These are phyloP conservation scores for Calophaca sinica DNA, from an alignment of 306 rosid genomes.

Conservation along the genomic window DNA sequence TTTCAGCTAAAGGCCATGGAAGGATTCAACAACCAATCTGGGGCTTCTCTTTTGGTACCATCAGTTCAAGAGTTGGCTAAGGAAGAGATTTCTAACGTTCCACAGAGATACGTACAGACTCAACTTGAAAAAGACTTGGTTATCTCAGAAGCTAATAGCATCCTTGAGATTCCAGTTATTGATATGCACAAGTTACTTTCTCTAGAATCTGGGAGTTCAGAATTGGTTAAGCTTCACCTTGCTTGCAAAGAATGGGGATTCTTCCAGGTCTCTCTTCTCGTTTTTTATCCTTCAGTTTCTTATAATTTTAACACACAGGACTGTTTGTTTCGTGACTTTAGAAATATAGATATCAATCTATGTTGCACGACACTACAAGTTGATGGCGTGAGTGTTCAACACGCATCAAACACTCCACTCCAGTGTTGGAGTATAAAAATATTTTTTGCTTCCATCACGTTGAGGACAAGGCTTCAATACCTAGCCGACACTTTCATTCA, in stretches of 20 bases:
- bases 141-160: background rate
- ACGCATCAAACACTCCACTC: too few relatives aligned
- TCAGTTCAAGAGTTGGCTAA: slow-evolving; percentile 51
- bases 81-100: slow-evolving; percentile 2
- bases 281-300: too few relatives aligned
- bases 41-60: slow-evolving; percentile 51
- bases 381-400: too few relatives aligned
- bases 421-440: too few relatives aligned
- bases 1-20: slow-evolving; percentile 28
- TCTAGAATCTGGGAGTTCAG: slow-evolving; percentile 12
- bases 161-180: slow-evolving; percentile 45
- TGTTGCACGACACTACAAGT: too few relatives aligned
- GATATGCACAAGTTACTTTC: slow-evolving; percentile 43
- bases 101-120: slow-evolving; percentile 49
- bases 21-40: slow-evolving; percentile 27
- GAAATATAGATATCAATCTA: too few relatives aligned
- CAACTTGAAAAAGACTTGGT: slow-evolving; percentile 5
- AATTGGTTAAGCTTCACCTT: slow-evolving; percentile 53
- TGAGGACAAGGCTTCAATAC: too few relatives aligned
- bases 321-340: too few relatives aligned
- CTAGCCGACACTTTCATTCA: too few relatives aligned
- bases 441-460: too few relatives aligned
- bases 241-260: slow-evolving; percentile 56
- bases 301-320: too few relatives aligned
- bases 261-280: slow-evolving; percentile 44